These are phyloP conservation scores for Malus sieversii DNA, from an alignment of 306 rosid genomes.

Conservation along the genomic window DNA sequence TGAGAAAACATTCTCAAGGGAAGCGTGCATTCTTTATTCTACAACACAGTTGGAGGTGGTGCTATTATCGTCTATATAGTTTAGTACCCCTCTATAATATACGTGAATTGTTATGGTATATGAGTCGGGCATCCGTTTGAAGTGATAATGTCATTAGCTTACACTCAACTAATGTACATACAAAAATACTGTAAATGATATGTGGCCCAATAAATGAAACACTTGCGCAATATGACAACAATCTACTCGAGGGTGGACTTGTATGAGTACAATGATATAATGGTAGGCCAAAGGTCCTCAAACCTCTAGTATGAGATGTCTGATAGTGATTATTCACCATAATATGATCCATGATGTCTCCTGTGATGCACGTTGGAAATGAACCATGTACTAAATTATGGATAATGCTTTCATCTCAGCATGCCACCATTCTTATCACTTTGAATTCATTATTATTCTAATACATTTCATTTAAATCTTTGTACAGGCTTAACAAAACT, in stretches of 20 bases:
- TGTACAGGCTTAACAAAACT: slow-evolving; percentile 64
- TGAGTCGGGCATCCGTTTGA: neutral
- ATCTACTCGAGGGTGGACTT: neutral
- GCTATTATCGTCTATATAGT: neutral
- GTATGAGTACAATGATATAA: neutral
- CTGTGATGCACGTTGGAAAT: neutral
- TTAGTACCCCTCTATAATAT: neutral
- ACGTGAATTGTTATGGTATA: neutral
- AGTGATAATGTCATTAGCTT: neutral
- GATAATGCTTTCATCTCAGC: neutral
- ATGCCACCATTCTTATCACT: neutral
- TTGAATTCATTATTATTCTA: neutral
- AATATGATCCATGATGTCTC: neutral
- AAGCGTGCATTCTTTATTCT: neutral
- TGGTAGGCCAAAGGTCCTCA: neutral
- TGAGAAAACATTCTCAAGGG: neutral
- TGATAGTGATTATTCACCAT: neutral
- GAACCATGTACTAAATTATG: neutral
- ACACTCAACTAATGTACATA: neutral
- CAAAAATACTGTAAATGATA: neutral
- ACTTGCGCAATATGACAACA: neutral
- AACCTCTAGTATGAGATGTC: neutral
- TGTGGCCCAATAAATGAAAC: neutral
- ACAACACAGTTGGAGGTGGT: neutral
- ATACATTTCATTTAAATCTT: neutral